Evolutionary conservation across 2,329 filamentous ascomycete species (phyloP).

Genomic region (Colletotrichum musicola): DNA sequence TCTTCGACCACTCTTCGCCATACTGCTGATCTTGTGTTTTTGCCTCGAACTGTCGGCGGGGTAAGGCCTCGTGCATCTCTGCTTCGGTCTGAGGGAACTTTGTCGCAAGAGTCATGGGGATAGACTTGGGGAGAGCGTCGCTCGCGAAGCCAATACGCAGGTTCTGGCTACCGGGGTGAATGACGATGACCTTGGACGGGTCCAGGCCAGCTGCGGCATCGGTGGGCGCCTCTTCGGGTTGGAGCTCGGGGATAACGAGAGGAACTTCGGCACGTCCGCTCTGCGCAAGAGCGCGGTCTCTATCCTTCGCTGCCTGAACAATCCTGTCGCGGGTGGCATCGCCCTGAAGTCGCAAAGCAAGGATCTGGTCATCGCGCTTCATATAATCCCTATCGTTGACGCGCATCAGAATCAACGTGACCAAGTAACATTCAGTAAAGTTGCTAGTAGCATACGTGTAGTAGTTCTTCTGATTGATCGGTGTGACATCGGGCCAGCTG

Average conservation of each 20-base stretch:
- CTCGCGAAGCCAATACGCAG: constrained; percentile 94
- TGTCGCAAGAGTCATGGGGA: constrained; percentile 92
- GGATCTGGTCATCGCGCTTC: constrained; percentile 96
- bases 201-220: constrained; percentile 72
- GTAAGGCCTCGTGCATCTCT: constrained; percentile 84
- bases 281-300: constrained; percentile 86
- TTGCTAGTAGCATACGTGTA: constrained; percentile 77
- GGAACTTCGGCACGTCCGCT: constrained; percentile 76
- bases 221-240: constrained; percentile 68
- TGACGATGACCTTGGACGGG: constrained; percentile 91
- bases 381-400: constrained; percentile 82
- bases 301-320: constrained; percentile 87
- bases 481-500: constrained; percentile 90
- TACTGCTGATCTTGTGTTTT: constrained; percentile 82
- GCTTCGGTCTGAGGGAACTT: constrained; percentile 84
- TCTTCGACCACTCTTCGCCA: constrained; percentile 82
- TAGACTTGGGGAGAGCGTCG: constrained; percentile 92
- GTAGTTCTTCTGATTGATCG: constrained; percentile 99
- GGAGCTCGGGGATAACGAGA: constrained; percentile 70
- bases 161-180: constrained; percentile 96
- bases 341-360: constrained; percentile 87
- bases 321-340: constrained; percentile 88
- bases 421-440: too few relatives aligned
- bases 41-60: constrained; percentile 75
- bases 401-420: constrained; percentile 41